Evolutionary conservation across 495 filamentous ascomycete genomes (phyloP).

Genomic region (Penicillium pulvis): DNA sequence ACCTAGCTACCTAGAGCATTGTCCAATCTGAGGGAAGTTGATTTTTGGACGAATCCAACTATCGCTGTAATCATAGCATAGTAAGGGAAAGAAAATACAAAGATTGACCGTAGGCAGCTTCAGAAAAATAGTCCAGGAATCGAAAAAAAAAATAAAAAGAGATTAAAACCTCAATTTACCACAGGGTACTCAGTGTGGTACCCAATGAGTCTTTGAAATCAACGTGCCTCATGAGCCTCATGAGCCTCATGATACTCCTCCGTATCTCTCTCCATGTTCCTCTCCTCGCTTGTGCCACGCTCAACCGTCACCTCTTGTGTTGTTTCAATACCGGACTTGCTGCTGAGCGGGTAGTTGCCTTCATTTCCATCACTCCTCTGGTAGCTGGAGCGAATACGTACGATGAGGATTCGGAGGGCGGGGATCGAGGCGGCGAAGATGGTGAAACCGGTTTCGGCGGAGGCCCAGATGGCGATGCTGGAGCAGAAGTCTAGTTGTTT

Average conservation of each 20-base stretch:
- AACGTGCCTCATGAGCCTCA: not conserved
- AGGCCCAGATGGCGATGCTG: conserved; percentile 26
- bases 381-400: conserved; percentile 23
- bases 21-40: not conserved
- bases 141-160: not conserved
- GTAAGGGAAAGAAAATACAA: not conserved
- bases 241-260: not conserved
- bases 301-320: conserved; percentile 8
- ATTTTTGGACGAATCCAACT: not conserved
- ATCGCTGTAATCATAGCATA: not conserved
- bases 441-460: conserved; percentile 28
- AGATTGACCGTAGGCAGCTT: not conserved
- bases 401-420: conserved; percentile 23
- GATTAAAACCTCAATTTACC: not conserved
- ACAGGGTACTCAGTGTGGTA: not conserved
- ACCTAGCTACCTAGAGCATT: not conserved
- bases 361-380: not conserved
- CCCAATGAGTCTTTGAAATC: not conserved
- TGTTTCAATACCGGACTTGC: not conserved
- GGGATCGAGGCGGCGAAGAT: conserved; percentile 33
- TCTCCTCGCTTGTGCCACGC: not conserved
- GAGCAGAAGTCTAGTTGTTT: conserved; percentile 13
- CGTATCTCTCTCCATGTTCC: not conserved
- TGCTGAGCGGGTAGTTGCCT: not conserved
- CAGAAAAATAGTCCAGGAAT: not conserved